Evolutionary conservation across 352 stramenopile genomes (phyloP), one percentile per base, ranked within the genome.

Genomic region (Phytopythium delawarense): DNA sequence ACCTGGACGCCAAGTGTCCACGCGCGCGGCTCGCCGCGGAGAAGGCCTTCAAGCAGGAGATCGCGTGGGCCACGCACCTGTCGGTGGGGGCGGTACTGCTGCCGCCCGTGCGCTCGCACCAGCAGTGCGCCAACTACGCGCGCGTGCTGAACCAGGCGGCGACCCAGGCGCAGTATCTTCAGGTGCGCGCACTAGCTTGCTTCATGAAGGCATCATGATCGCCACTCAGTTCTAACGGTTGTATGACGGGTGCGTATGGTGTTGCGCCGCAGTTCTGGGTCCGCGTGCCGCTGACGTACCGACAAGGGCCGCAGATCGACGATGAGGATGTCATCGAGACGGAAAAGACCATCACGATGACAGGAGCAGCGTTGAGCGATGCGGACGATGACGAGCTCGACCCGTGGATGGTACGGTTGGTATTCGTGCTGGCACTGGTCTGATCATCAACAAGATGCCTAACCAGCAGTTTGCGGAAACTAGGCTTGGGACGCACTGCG

Each of bases 41-140:
- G 61, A 89, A 84, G 62, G 81, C 78, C 1, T 88, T 97, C 64
- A 94, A 92, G 59, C 78, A 97, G 62, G 96, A 99, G 69, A 74
- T 99, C 34, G 90, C 93, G 53, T 99, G 96, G 96, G 96, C 93
- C 23, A 94, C 85, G 45, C 97, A 99, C 74, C 82, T 99, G 48
- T 93, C 88, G 3, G 86, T 99, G 34, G 81, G 94, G 2, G 93
- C 97, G 16, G 91, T 99, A n/a, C 78, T 99, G 58, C 73, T 98
- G 28, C 96, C 96, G 4, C 71, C 79, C 13, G 79, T 88, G 21
- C 68, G 76, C 0, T 63, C 77, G n/a, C 64, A 65, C 13, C 51
- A 81, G 13, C 60, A 65, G 18, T 83, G 76, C n/a, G 57, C 76
- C 57, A 96, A 96, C 50, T 98, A 98, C 69, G 87, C 89, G 45